Evolutionary conservation across 1,284 basidiomycete genomes (phyloP).

Genomic region (Rhodotorula sp.): DNA sequence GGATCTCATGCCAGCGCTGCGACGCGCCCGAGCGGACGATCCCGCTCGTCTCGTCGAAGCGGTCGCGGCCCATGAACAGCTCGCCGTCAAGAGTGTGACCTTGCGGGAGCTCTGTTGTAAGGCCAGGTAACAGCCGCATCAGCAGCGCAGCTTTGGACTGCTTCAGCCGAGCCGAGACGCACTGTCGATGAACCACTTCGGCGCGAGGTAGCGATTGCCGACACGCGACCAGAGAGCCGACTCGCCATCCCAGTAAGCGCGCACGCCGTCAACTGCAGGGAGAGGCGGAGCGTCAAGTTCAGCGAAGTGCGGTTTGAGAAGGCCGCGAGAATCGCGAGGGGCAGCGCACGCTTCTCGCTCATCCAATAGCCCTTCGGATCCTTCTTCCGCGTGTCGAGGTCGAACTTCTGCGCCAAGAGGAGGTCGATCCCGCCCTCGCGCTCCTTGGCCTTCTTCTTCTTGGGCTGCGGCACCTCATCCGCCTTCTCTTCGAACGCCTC

Average conservation of each 20-base stretch:
- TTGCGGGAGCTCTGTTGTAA: conserved; percentile 59
- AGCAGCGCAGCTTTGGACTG: neutral
- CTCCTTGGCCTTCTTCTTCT: conserved; percentile 22
- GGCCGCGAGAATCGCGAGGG: conserved; percentile 46
- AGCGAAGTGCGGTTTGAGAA: too few relatives aligned
- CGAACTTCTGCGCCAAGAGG: conserved; percentile 64
- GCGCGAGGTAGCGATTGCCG: conserved; percentile 63
- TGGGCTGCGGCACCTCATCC: conserved; percentile 40
- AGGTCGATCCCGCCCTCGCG: conserved; percentile 46
- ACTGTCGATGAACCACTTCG: conserved; percentile 65
- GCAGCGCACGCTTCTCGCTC: conserved; percentile 66
- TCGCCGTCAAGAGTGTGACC: conserved; percentile 57
- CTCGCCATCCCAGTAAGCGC: conserved; percentile 64
- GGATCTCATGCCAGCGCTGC: conserved; percentile 62
- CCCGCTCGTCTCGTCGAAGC: conserved; percentile 63
- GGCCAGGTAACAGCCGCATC: neutral
- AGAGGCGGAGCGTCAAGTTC: neutral
- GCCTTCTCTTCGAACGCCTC: conserved; percentile 47
- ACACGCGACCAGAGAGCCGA: conserved; percentile 60
- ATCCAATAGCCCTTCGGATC: conserved; percentile 69
- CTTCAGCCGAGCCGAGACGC: conserved; percentile 42
- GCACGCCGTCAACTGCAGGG: conserved; percentile 49
- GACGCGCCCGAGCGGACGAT: conserved; percentile 54
- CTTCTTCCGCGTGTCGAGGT: conserved; percentile 59
- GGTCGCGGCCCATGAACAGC: conserved; percentile 63